Conservation (phyloP, 305 asterid genomes). For the Solanum hybrid region DNA sequence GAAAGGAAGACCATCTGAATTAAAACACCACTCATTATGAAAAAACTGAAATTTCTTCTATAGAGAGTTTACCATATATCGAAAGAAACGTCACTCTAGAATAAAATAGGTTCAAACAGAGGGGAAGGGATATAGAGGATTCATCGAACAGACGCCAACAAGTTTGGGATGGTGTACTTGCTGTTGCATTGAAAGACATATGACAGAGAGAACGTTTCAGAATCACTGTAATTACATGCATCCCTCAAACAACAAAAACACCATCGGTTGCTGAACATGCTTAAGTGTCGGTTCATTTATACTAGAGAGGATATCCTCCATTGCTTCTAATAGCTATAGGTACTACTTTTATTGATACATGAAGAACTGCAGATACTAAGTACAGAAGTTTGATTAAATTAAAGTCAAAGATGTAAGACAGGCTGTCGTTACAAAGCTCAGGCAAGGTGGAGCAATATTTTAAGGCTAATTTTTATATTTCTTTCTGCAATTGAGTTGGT, state of each 20-base stretch:
- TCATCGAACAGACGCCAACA: background rate
- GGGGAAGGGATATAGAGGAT: background rate
- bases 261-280: background rate
- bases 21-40: constrained; percentile 7
- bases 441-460: background rate
- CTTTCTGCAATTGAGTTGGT: background rate
- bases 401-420: background rate
- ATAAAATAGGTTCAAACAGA: background rate
- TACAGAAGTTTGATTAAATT: background rate
- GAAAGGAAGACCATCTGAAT: constrained; percentile 87
- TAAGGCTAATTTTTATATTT: background rate
- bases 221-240: background rate
- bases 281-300: background rate
- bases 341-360: background rate
- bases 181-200: background rate
- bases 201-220: background rate
- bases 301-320: background rate
- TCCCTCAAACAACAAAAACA: background rate
- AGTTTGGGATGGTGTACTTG: background rate
- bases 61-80: background rate
- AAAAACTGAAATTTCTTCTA: background rate
- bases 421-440: background rate
- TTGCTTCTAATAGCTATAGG: background rate
- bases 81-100: background rate
- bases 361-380: background rate